Evolutionary conservation across 2,329 filamentous ascomycete species (phyloP).

Genomic region (Talaromyces albobiverticillius): DNA sequence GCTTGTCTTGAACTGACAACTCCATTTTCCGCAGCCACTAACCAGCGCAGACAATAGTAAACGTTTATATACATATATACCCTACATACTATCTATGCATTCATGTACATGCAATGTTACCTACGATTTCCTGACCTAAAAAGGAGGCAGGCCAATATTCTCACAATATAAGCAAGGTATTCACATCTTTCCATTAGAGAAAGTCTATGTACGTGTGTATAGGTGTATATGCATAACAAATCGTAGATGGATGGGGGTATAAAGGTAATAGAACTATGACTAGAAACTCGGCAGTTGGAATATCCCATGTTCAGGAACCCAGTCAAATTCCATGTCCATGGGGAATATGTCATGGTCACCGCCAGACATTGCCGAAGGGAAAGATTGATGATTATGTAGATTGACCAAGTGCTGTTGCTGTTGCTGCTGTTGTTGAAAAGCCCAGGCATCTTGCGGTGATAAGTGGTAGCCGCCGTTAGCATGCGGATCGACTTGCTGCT

Average conservation of each 20-base stretch:
- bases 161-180: no score
- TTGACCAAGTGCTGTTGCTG: not conserved
- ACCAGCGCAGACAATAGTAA: no score
- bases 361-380: not conserved
- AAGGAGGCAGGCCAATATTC: no score
- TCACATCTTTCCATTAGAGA: no score
- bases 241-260: not conserved
- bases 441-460: constrained; percentile 5
- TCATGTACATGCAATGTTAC: no score
- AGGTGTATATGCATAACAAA: not conserved
- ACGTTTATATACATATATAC: no score
- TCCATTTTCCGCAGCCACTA: no score
- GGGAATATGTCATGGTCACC: not conserved
- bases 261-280: not conserved
- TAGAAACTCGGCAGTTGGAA: constrained; percentile 14
- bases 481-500: not conserved
- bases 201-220: not conserved
- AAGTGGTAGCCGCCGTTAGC: not conserved
- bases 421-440: constrained; percentile 3
- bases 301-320: constrained; percentile 16
- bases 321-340: constrained; percentile 17
- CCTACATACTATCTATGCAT: no score
- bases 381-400: not conserved
- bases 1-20: no score
- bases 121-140: no score